Evolutionary conservation across 768 basidiomycete species (phyloP).

Genomic region (Chiua virens): DNA sequence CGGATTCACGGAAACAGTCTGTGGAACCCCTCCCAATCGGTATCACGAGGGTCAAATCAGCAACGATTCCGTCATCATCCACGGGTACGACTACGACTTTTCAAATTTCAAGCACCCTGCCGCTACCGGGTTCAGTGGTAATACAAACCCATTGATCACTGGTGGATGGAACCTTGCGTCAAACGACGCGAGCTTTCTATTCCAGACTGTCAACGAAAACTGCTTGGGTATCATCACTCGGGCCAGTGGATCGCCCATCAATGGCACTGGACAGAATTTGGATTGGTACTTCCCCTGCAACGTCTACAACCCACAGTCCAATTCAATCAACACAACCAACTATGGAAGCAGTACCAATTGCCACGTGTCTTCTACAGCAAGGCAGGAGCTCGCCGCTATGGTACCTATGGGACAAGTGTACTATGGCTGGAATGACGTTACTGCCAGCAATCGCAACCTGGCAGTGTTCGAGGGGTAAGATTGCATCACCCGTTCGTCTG

Average conservation of each 20-base stretch:
- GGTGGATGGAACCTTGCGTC: conserved; percentile 77
- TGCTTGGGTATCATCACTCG: conserved; percentile 78
- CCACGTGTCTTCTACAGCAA: conserved; percentile 60
- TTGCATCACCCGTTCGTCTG: conserved; percentile 16
- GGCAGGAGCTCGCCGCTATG: conserved; percentile 50
- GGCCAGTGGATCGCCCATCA: conserved; percentile 69
- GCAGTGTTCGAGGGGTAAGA: conserved; percentile 93
- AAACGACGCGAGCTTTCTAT: conserved; percentile 91
- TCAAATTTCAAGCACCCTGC: conserved; percentile 82
- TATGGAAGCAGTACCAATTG: conserved; percentile 70
- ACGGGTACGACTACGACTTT: conserved; percentile 93
- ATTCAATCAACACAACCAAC: conserved; percentile 60
- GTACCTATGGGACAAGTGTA: conserved; percentile 81
- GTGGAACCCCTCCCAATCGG: conserved; percentile 82
- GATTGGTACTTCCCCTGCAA: conserved; percentile 99
- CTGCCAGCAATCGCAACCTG: conserved; percentile 66
- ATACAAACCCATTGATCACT: conserved; percentile 79
- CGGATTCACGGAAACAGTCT: conserved; percentile 94
- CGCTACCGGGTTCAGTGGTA: conserved; percentile 69
- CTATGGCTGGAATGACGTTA: conserved; percentile 89
- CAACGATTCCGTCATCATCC: conserved; percentile 83
- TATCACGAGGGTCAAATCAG: conserved; percentile 79
- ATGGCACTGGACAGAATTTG: conserved; percentile 54
- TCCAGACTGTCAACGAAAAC: conserved; percentile 87
- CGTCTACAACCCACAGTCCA: conserved; percentile 72